A percentile compares a stretch with the other conserved stretches of the same genome.
phyloP scores from a whole-genome alignment of 148 eudicot genomes.

The Silene latifolia region DNA sequence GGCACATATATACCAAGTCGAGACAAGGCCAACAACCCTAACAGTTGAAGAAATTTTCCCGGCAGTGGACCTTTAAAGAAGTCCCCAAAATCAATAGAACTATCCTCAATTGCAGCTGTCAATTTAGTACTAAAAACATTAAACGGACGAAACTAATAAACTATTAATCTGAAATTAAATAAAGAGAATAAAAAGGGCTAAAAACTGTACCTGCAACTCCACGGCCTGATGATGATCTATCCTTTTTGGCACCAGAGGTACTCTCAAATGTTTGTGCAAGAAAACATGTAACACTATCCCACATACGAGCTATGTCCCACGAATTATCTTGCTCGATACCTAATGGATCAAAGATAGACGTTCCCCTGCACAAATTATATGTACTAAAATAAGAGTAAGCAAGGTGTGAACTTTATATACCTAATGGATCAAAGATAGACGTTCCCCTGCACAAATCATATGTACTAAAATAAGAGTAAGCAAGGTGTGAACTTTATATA shows the following conservation, averaged over 20 bases:
- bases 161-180: background rate
- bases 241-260: conserved; percentile 63
- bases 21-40: conserved; percentile 85
- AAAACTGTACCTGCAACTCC: conserved; percentile 78
- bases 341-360: conserved; percentile 75
- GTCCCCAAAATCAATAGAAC: conserved; percentile 93
- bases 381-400: background rate
- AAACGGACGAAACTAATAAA: conserved; percentile 32
- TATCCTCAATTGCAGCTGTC: conserved; percentile 99
- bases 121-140: conserved; percentile 42
- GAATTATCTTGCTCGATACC: conserved; percentile 56
- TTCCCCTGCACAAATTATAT: conserved; percentile 39
- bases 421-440: conserved; percentile 78
- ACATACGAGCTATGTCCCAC: conserved; percentile 45
- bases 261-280: conserved; percentile 62
- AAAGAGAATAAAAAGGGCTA: conserved; percentile 1
- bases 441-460: conserved; percentile 42
- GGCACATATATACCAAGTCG: conserved; percentile 96
- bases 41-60: conserved; percentile 86
- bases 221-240: conserved; percentile 62
- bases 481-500: background rate
- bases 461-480: background rate
- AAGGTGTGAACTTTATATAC: conserved; percentile 39
- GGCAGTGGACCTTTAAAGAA: conserved; percentile 99
- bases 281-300: conserved; percentile 54